phyloP scores from a whole-genome alignment of 371 early-diverging fungal genomes.

The Parasitella parasitica region DNA sequence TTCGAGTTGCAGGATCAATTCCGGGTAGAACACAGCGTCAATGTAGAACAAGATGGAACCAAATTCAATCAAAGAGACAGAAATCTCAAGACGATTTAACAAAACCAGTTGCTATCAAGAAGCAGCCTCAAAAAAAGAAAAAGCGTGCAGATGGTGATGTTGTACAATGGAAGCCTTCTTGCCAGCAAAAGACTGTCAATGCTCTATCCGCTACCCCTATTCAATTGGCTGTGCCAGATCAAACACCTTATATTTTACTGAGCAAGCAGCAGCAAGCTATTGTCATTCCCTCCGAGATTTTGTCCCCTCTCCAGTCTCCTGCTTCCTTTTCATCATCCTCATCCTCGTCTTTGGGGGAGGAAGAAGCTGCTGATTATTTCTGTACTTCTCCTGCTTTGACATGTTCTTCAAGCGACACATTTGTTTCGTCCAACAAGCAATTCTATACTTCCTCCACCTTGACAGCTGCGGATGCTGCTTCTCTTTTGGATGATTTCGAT shows the following conservation, averaged over 20 bases:
- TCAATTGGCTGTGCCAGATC: conserved; percentile 10
- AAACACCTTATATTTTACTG: conserved; percentile 7
- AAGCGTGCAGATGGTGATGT: not conserved
- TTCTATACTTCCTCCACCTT: not conserved
- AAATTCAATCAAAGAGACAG: conserved; percentile 32
- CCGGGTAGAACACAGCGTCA: conserved; percentile 63
- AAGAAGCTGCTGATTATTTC: conserved; percentile 11
- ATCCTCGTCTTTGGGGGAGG: not conserved
- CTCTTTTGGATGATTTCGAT: conserved; percentile 13
- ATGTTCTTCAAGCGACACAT: conserved; percentile 1
- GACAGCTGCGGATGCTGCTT: not conserved
- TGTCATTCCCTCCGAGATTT: conserved; percentile 3
- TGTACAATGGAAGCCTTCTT: conserved; percentile 1
- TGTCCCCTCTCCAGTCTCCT: conserved; percentile 7
- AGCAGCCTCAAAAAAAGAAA: not conserved
- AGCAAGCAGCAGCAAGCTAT: not conserved
- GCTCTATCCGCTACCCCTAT: conserved; percentile 10
- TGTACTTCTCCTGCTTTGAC: conserved; percentile 8
- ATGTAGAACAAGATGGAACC: conserved; percentile 62
- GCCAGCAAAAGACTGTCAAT: not conserved
- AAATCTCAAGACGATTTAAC: not conserved
- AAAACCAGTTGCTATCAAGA: not conserved
- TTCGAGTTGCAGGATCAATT: conserved; percentile 55
- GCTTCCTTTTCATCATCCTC: not conserved
- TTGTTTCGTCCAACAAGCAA: not conserved